Conservation (phyloP, 495 filamentous ascomycete genomes). For the Xylaria acuta region DNA sequence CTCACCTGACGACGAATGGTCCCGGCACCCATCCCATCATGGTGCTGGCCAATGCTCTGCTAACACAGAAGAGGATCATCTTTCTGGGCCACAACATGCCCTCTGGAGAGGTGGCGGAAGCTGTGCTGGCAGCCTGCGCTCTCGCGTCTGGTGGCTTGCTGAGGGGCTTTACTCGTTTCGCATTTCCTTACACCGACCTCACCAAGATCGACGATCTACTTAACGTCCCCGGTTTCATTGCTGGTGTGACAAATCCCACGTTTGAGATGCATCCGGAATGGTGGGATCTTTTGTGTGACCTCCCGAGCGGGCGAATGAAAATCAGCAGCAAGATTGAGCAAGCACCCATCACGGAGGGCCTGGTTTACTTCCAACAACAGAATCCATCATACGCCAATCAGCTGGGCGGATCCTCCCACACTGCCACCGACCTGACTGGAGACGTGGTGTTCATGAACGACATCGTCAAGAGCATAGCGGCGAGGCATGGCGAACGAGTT, state of each 20-base stretch:
- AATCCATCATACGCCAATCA: constrained; percentile 62
- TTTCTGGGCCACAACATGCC: constrained; percentile 95
- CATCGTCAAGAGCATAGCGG: constrained; percentile 79
- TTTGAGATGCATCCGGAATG: constrained; percentile 95
- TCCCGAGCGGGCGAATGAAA: constrained; percentile 90
- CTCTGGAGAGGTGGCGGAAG: constrained; percentile 92
- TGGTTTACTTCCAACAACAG: constrained; percentile 85
- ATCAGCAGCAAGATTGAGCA: constrained; percentile 83
- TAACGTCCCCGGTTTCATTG: constrained; percentile 95
- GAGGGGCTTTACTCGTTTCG: constrained; percentile 93
- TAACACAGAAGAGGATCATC: constrained; percentile 96
- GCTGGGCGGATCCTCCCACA: constrained; percentile 50
- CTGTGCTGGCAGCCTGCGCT: constrained; percentile 91
- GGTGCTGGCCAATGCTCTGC: constrained; percentile 77
- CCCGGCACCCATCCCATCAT: constrained; percentile 79
- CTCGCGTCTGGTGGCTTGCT: constrained; percentile 95
- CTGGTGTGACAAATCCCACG: constrained; percentile 95
- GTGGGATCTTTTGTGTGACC: constrained; percentile 97
- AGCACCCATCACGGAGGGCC: constrained; percentile 78
- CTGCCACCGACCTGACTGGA: constrained; percentile 74
- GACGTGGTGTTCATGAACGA: constrained; percentile 89
- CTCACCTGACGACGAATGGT: constrained; percentile 92
- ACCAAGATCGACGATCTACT: constrained; percentile 97
- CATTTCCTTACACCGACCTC: constrained; percentile 97
- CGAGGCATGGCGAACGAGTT: constrained; percentile 86